phyloP scores from a whole-genome alignment of 192 early-diverging fungal species.

The Lobosporangium transversale region DNA sequence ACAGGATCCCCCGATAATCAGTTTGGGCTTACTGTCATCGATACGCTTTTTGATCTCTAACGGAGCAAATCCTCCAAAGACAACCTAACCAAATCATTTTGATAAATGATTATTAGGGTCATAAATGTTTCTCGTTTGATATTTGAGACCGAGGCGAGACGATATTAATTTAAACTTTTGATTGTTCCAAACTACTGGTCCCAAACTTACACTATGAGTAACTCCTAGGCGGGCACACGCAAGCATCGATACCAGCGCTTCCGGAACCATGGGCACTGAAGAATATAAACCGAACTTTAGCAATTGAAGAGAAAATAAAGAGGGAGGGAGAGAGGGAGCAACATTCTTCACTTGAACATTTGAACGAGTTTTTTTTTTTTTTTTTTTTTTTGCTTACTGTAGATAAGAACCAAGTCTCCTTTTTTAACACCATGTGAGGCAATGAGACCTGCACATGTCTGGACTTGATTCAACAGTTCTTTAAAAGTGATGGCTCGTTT shows the following conservation, averaged over 20 bases:
- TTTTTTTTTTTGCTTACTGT: slow-evolving; percentile 63
- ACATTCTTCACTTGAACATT: background rate
- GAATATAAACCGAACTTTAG: no score
- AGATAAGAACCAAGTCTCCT: slow-evolving; percentile 83
- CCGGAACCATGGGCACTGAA: slow-evolving; percentile 75
- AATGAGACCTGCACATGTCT: slow-evolving; percentile 73
- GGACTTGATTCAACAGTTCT: slow-evolving; percentile 75
- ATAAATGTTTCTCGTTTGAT: no score
- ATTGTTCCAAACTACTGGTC: no score
- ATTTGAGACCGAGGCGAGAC: no score
- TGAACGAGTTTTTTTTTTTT: no score
- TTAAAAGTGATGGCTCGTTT: slow-evolving; percentile 69
- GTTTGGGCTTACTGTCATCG: slow-evolving; percentile 77
- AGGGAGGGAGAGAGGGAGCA: background rate
- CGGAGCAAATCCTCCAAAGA: slow-evolving; percentile 73
- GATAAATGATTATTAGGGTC: no score
- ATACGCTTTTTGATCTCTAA: slow-evolving; percentile 86
- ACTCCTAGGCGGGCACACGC: slow-evolving; percentile 88
- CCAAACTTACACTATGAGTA: slow-evolving; percentile 79
- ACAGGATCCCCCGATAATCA: slow-evolving; percentile 80
- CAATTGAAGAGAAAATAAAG: background rate
- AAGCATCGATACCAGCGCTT: slow-evolving; percentile 86
- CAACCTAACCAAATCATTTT: slow-evolving; percentile 33
- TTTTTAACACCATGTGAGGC: slow-evolving; percentile 65
- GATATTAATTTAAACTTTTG: no score